A percentile compares a stretch with the other conserved stretches of the same genome.
phyloP scores from a whole-genome alignment of 1,284 basidiomycete species.

The Singerocomus rubriflavus region DNA sequence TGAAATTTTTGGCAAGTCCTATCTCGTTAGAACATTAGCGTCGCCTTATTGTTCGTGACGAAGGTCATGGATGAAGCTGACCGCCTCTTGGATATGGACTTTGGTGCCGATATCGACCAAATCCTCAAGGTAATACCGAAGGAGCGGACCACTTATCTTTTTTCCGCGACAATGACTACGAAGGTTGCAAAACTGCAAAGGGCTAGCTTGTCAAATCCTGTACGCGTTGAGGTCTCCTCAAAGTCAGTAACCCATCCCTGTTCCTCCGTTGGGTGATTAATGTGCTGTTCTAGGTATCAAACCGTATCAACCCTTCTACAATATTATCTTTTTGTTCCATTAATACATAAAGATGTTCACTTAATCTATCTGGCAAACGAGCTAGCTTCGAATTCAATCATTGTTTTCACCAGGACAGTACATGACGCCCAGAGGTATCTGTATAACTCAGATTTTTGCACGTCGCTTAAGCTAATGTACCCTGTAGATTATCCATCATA shows the following conservation, averaged over 20 bases:
- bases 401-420: slow-evolving; percentile 96
- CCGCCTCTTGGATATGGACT: slow-evolving; percentile 95
- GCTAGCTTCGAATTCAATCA: slow-evolving; percentile 89
- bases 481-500: slow-evolving; percentile 77
- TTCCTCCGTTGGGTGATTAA: slow-evolving; percentile 4
- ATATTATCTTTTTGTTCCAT: slow-evolving; percentile 94
- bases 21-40: background rate
- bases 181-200: slow-evolving; percentile 97
- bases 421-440: slow-evolving; percentile 83
- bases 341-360: slow-evolving; percentile 91
- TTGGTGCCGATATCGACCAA: slow-evolving; percentile 96
- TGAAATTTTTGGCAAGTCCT: slow-evolving; percentile 80
- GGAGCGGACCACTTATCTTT: slow-evolving; percentile 94
- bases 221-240: slow-evolving; percentile 91
- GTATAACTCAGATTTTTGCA: background rate
- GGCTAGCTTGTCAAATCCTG: slow-evolving; percentile 92
- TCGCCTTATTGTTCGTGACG: slow-evolving; percentile 10
- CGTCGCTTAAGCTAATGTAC: slow-evolving; percentile 1
- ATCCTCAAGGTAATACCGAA: slow-evolving; percentile 94
- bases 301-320: slow-evolving; percentile 95
- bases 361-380: slow-evolving; percentile 90
- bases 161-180: slow-evolving; percentile 99
- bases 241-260: slow-evolving; percentile 57
- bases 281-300: slow-evolving; percentile 69
- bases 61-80: slow-evolving; percentile 98